Conservation (phyloP, 345 rosid species). For the Euphorbia pulcherrima region DNA sequence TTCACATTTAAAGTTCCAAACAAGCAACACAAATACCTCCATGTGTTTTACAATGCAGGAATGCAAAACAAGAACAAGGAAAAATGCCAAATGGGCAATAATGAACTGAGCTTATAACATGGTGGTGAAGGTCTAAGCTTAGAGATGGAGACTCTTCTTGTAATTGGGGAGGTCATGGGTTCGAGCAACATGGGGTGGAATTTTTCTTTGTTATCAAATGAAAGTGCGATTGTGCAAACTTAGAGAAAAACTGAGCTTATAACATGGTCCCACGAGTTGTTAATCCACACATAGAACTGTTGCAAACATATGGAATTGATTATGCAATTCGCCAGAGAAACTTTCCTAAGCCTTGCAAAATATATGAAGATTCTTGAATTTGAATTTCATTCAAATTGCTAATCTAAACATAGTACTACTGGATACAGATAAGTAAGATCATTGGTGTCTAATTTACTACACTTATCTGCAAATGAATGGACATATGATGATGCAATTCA, state of each 20-base stretch:
- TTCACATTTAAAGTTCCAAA: background rate
- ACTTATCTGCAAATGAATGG: background rate
- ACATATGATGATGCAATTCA: background rate
- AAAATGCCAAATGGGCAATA: background rate
- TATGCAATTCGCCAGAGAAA: background rate
- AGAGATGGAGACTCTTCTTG: no score
- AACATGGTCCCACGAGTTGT: background rate
- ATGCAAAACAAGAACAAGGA: background rate
- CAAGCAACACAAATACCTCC: background rate
- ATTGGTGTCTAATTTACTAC: background rate
- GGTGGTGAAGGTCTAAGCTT: no score
- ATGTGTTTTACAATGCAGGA: background rate
- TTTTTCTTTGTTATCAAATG: no score
- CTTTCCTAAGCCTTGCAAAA: background rate
- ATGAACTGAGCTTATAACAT: background rate
- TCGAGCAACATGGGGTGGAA: no score
- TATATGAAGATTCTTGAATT: background rate
- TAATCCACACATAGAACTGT: background rate
- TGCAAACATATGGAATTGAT: background rate
- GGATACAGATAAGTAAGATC: background rate
- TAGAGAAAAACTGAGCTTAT: background rate
- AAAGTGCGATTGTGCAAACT: no score
- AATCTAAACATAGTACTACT: background rate
- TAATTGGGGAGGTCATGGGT: no score
- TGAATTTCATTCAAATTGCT: background rate